These are phyloP conservation scores for Alternaria sp. DNA, from an alignment of 2,329 filamentous ascomycete species.

Conservation along the genomic window DNA sequence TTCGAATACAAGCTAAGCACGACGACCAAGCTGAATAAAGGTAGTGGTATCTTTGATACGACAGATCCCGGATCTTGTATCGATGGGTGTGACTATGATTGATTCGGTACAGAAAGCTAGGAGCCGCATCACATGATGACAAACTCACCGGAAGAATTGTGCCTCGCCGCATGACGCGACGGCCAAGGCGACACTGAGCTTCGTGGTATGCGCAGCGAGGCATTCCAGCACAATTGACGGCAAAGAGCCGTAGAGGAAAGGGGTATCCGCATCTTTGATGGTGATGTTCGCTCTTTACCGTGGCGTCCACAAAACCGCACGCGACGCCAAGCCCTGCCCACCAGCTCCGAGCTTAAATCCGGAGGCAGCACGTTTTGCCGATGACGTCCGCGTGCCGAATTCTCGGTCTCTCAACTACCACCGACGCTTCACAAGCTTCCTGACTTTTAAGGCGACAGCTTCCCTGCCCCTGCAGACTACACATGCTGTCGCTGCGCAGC, in stretches of 20 bases:
- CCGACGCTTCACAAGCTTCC: slow-evolving; percentile 25
- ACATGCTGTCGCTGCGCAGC: slow-evolving; percentile 36
- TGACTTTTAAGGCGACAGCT: slow-evolving; percentile 16
- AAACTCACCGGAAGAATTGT: slow-evolving; percentile 46
- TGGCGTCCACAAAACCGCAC: slow-evolving; percentile 29
- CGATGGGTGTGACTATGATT: not conserved
- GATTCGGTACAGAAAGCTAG: not conserved
- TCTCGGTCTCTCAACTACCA: slow-evolving; percentile 37
- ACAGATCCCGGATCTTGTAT: not conserved
- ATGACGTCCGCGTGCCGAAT: slow-evolving; percentile 37
- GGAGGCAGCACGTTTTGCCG: slow-evolving; percentile 30
- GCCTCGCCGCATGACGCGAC: slow-evolving; percentile 33
- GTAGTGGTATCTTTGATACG: not conserved
- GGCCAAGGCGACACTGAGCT: slow-evolving; percentile 21
- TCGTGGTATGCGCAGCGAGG: slow-evolving; percentile 12
- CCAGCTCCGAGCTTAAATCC: slow-evolving; percentile 25
- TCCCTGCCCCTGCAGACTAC: slow-evolving; percentile 12
- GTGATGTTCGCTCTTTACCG: slow-evolving; percentile 16
- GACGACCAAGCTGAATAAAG: not conserved
- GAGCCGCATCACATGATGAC: slow-evolving; percentile 40
- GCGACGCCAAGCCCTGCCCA: slow-evolving; percentile 38
- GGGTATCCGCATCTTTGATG: slow-evolving; percentile 38
- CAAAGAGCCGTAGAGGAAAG: slow-evolving; percentile 30
- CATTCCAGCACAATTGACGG: slow-evolving; percentile 28
- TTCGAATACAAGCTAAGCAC: not conserved